phyloP scores from a whole-genome alignment of 768 basidiomycete species.

The Lactifluus volemus region DNA sequence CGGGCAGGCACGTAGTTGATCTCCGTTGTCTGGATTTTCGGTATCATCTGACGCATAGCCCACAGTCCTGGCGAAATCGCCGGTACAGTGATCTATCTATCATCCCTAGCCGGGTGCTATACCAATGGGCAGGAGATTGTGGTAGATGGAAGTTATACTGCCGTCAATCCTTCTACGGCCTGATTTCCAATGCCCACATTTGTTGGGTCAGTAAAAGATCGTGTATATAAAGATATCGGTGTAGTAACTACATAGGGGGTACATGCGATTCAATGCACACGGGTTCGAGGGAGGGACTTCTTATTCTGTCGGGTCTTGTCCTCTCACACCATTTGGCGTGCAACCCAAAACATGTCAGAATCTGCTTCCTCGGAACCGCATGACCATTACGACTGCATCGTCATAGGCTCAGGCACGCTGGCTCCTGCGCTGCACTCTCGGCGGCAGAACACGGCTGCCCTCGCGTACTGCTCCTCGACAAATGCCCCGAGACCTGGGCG shows the following conservation, averaged over 20 bases:
- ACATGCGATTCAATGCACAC: background rate
- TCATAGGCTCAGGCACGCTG: conserved; percentile 64
- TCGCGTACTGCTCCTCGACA: conserved; percentile 56
- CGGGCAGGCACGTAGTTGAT: conserved; percentile 57
- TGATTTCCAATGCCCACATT: conserved; percentile 16
- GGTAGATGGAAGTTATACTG: conserved; percentile 65
- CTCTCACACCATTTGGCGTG: too few relatives aligned
- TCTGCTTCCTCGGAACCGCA: background rate
- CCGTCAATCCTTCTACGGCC: conserved; percentile 56
- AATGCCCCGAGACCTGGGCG: conserved; percentile 52
- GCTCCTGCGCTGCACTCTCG: conserved; percentile 54
- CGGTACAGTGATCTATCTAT: conserved; percentile 68
- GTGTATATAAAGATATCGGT: background rate
- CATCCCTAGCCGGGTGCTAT: conserved; percentile 63
- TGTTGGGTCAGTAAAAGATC: background rate
- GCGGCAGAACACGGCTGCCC: conserved; percentile 51
- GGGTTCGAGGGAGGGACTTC: background rate
- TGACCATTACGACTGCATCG: conserved; percentile 39
- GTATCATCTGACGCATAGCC: background rate
- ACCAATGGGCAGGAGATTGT: conserved; percentile 72
- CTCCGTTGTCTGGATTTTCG: background rate
- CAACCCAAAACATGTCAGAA: background rate
- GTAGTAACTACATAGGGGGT: background rate
- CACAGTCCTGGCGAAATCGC: conserved; percentile 63
- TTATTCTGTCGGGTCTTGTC: background rate